Conservation (phyloP, 371 early-diverging fungal genomes). For the Apophysomyces trapeziformis region DNA sequence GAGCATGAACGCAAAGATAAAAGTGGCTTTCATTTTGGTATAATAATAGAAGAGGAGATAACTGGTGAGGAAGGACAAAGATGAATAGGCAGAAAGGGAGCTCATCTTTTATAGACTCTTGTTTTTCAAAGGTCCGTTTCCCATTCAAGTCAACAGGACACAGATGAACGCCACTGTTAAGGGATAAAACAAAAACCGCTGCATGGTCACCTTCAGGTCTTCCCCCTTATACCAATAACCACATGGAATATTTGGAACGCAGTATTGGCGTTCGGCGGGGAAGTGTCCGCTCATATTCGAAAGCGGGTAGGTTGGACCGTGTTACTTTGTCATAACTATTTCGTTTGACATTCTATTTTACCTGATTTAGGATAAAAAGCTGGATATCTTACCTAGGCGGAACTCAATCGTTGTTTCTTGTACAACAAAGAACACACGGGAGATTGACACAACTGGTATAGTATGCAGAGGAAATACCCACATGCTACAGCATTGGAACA, state of each 20-base stretch:
- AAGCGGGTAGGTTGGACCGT: no score
- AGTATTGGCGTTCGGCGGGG: background rate
- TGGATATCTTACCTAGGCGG: no score
- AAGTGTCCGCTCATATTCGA: no score
- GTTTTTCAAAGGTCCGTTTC: background rate
- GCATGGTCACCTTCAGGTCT: background rate
- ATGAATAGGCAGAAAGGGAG: background rate
- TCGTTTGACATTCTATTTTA: no score
- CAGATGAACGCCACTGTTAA: background rate
- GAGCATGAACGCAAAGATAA: slow-evolving; percentile 3
- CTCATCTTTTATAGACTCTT: background rate
- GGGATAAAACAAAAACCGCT: background rate
- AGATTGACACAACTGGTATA: no score
- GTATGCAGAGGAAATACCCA: no score
- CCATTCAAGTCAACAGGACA: background rate
- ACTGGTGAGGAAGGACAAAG: background rate
- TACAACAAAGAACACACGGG: no score
- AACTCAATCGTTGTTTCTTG: no score
- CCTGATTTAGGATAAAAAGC: no score
- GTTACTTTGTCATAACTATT: no score
- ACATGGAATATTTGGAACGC: background rate
- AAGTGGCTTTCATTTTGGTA: slow-evolving; percentile 15
- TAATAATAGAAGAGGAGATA: no score
- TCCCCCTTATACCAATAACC: background rate
- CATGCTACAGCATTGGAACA: no score